Conservation (phyloP, 73 alveolate genomes). For the Paramecium tetraurelia region DNA sequence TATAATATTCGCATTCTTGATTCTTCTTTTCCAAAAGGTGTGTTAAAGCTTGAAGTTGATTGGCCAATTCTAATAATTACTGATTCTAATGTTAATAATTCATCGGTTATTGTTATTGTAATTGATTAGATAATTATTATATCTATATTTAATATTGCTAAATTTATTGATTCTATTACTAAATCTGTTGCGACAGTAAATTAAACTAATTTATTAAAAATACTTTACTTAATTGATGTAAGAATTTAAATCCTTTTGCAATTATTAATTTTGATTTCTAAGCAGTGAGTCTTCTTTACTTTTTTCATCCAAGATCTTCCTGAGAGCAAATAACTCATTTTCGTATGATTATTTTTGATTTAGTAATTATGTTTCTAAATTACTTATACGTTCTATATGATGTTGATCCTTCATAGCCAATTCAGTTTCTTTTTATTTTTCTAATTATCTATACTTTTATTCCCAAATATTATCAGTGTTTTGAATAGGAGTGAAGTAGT, state of each 20-base stretch:
- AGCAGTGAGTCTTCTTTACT: neutral
- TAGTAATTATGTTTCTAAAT: neutral
- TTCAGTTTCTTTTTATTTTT: constrained; percentile 36
- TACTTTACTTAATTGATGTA: neutral
- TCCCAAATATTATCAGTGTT: neutral
- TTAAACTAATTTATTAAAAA: neutral
- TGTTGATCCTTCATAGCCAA: neutral
- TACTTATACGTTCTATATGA: neutral
- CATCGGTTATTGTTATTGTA: neutral
- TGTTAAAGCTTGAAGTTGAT: neutral
- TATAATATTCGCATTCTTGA: constrained; percentile 4
- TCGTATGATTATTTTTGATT: neutral
- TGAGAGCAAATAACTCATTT: neutral
- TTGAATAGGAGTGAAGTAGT: neutral
- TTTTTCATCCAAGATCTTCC: neutral
- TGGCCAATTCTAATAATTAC: neutral
- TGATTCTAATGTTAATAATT: neutral
- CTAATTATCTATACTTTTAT: constrained; percentile 13
- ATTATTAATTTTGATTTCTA: neutral
- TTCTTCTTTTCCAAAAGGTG: neutral
- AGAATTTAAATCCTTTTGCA: neutral
- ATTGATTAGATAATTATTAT: neutral
- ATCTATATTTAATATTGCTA: neutral
- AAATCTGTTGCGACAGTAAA: neutral
- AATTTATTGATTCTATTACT: neutral